Conservation (phyloP, 2,329 filamentous ascomycete species). For the Epichloe sp. region DNA sequence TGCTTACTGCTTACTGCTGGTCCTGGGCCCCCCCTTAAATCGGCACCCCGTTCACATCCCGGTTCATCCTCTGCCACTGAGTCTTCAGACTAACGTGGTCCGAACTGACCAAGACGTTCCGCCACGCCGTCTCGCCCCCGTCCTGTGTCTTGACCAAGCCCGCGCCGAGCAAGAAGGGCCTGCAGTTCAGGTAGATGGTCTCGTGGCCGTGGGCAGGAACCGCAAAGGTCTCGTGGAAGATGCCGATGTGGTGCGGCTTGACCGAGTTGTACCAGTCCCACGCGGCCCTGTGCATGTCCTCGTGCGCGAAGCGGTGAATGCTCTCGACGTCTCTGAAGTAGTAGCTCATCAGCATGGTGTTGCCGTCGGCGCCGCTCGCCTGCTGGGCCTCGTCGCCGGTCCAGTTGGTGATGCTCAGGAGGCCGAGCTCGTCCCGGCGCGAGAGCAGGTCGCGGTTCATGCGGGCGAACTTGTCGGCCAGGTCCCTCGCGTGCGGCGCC, state of each 20-base stretch:
- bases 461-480: constrained; percentile 23
- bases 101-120: constrained; percentile 21
- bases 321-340: constrained; percentile 38
- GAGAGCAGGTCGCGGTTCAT: constrained; percentile 24
- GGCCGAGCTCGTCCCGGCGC: constrained; percentile 30
- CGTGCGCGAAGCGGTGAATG: constrained; percentile 39
- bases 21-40: background rate
- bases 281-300: constrained; percentile 29
- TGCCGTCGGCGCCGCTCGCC: constrained; percentile 23
- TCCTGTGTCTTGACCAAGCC: constrained; percentile 13
- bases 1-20: background rate
- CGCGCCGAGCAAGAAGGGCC: constrained; percentile 23
- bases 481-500: constrained; percentile 28
- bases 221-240: constrained; percentile 42
- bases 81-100: constrained; percentile 19
- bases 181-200: constrained; percentile 35
- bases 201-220: constrained; percentile 33
- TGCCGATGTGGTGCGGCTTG: constrained; percentile 27
- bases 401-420: constrained; percentile 31
- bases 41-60: constrained; percentile 11
- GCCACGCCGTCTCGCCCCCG: constrained; percentile 14
- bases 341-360: constrained; percentile 29
- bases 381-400: constrained; percentile 8
- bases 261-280: constrained; percentile 36
- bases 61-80: constrained; percentile 20